Evolutionary conservation across 306 rosid species (phyloP), one percentile per base, ranked within the genome.

Genomic region (Adenanthera pavonina): DNA sequence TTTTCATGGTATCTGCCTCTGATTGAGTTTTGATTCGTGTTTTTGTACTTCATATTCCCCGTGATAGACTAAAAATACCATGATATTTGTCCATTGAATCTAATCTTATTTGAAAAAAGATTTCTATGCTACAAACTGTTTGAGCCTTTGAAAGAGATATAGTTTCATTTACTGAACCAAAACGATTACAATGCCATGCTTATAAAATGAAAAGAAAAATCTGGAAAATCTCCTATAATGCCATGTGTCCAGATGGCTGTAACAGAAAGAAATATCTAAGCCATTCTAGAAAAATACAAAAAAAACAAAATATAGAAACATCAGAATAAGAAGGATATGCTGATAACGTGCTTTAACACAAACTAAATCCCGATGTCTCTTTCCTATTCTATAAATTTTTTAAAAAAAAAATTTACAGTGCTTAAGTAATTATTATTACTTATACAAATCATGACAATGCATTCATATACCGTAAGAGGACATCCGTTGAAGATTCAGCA

Each of bases 11-110:
- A 60, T 3, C 33, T 60, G 30, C 16, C 34, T 68, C 51, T 35
- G 66, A 17, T 83, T 30, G 65, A 72, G 48, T 62, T 74, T 86
- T 78, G 85, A 25, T 73, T 75, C 77, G 85, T 77, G 78, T 4
- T 68, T 68, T 20, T 38, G 49, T 67, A n/a, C 49, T 38, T 19
- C 62, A 11, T 61, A 71, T 82, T 52, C n/a, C 74, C 67, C 3
- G 1, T 53, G 68, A 35, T 41, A 60, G n/a, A 6, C 57, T 33
- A 74, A 57, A 65, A 30, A 72, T 51, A 25, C 57, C 61, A 46
- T 65, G 73, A 61, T 69, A 69, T 19, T 41, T 68, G 48, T n/a
- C 49, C 3, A 10, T 12, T 12, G 30, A 19, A 41, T 65, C 43
- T n/a, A 36, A 80, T 40, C 43, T 78, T 67, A 59, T 66, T 72